These are phyloP conservation scores for Pseudopyricularia javanii DNA, from an alignment of 2,329 filamentous ascomycete genomes.

Conservation along the genomic window DNA sequence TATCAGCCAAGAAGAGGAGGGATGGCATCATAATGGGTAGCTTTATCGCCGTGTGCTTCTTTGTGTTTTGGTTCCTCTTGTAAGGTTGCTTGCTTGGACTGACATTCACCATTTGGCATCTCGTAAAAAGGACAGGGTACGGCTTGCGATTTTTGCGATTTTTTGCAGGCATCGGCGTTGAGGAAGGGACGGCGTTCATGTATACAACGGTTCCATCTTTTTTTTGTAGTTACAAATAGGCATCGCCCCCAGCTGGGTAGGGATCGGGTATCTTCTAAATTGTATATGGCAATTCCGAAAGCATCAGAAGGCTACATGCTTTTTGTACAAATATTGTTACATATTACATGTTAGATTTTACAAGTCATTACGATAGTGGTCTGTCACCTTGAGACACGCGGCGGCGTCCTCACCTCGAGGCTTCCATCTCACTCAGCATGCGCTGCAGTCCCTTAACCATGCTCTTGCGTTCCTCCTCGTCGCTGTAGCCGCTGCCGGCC, in stretches of 20 bases:
- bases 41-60: conserved; percentile 86
- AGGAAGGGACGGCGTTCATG: neutral
- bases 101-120: neutral
- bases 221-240: neutral
- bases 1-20: conserved; percentile 86
- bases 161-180: conserved; percentile 2
- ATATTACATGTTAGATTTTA: neutral
- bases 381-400: neutral
- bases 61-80: conserved; percentile 71
- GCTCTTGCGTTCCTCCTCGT: conserved; percentile 53
- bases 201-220: neutral
- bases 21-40: conserved; percentile 87
- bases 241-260: neutral
- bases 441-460: conserved; percentile 52
- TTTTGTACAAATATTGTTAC: neutral
- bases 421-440: conserved; percentile 44
- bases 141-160: neutral
- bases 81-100: conserved; percentile 18
- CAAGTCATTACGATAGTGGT: neutral
- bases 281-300: neutral
- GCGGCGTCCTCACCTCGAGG: neutral
- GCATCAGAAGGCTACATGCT: neutral
- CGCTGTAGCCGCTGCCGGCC: conserved; percentile 69
- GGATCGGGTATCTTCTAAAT: neutral
- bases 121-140: neutral